phyloP scores from a whole-genome alignment of 768 basidiomycete genomes.

The Hydnum rufescens region DNA sequence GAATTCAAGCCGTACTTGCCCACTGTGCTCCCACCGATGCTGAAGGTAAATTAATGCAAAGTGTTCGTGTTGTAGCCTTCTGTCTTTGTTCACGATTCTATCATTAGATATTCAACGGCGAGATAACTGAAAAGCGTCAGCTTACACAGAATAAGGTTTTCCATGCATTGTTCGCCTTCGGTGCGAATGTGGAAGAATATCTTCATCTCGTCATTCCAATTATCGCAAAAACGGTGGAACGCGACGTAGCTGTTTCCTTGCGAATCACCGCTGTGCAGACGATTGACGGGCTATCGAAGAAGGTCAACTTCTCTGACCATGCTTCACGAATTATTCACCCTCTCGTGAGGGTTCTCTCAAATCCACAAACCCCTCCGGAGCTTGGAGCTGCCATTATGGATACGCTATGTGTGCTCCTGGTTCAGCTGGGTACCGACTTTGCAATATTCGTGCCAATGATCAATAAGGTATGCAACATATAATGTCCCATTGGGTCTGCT shows the following conservation, averaged over 20 bases:
- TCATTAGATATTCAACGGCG: conserved; percentile 51
- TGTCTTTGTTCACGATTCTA: neutral
- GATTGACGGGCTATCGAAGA: conserved; percentile 71
- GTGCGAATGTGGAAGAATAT: conserved; percentile 93
- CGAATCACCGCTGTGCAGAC: conserved; percentile 82
- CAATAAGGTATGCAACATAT: conserved; percentile 46
- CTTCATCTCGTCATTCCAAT: conserved; percentile 91
- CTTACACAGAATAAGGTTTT: conserved; percentile 77
- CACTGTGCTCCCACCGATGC: conserved; percentile 66
- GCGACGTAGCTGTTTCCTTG: conserved; percentile 52
- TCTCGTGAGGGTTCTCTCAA: conserved; percentile 66
- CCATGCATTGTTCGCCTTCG: conserved; percentile 87
- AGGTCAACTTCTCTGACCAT: conserved; percentile 95
- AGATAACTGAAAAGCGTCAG: conserved; percentile 57
- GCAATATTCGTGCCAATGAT: conserved; percentile 96
- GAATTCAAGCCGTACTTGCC: conserved; percentile 96
- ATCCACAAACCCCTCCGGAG: conserved; percentile 32
- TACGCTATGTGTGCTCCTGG: conserved; percentile 74
- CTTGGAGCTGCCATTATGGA: conserved; percentile 78
- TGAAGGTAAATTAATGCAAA: conserved; percentile 36
- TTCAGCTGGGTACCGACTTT: conserved; percentile 90
- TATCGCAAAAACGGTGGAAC: conserved; percentile 80
- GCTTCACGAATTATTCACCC: conserved; percentile 95
- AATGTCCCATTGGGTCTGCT: neutral
- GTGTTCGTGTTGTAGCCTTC: neutral